phyloP scores from a whole-genome alignment of 2,329 filamentous ascomycete genomes.

The Periconia sp. region DNA sequence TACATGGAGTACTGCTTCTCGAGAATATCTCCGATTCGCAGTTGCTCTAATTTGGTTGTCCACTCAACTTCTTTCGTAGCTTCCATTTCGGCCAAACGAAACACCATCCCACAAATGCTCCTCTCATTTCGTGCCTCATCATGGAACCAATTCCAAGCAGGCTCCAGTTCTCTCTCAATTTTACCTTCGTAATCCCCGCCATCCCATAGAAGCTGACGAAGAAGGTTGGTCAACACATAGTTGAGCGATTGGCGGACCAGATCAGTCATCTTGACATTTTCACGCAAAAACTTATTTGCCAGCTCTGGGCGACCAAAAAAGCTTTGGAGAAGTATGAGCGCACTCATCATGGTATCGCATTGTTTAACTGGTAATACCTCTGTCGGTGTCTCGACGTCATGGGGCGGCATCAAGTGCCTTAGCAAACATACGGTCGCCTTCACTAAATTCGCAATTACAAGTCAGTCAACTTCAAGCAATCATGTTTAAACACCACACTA shows the following conservation, averaged over 20 bases:
- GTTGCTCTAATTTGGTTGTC: neutral
- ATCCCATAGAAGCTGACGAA: neutral
- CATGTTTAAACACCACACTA: neutral
- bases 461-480: neutral
- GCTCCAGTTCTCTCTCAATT: neutral
- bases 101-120: constrained; percentile 12
- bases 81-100: constrained; percentile 11
- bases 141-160: constrained; percentile 13
- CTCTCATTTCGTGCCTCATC: neutral
- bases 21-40: constrained; percentile 5
- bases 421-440: neutral
- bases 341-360: constrained; percentile 11
- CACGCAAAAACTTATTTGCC: constrained; percentile 6
- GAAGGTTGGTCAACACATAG: constrained; percentile 5
- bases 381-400: neutral
- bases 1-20: neutral
- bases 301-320: constrained; percentile 1
- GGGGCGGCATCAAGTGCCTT: neutral
- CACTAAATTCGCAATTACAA: neutral
- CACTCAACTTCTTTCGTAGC: neutral
- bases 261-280: neutral
- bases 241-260: constrained; percentile 2
- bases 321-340: constrained; percentile 11
- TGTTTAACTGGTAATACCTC: neutral
- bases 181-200: neutral